Evolutionary conservation across 164 flowering plant species (phyloP).

Genomic region (Cinnamomum micranthum): DNA sequence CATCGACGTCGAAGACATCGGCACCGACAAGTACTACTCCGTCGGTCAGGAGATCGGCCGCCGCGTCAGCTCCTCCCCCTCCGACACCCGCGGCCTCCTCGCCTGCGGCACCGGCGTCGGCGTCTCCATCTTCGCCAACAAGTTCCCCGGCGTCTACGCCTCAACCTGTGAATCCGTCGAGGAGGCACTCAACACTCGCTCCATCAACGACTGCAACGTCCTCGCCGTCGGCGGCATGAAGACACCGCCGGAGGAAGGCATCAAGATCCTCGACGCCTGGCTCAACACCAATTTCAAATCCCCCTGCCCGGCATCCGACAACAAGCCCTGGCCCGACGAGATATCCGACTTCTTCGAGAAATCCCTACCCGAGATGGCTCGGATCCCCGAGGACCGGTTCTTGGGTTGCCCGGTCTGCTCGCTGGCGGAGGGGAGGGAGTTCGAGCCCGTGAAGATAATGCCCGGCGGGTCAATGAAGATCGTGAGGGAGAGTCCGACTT

Average conservation of each 20-base stretch:
- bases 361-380: conserved; percentile 58
- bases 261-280: conserved; percentile 60
- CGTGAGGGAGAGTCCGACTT: conserved; percentile 76
- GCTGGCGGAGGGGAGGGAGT: conserved; percentile 47
- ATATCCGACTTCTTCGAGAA: conserved; percentile 47
- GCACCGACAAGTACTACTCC: conserved; percentile 82
- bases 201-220: conserved; percentile 90
- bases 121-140: conserved; percentile 91
- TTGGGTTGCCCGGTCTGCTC: conserved; percentile 51
- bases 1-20: conserved; percentile 84
- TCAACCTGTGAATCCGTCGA: conserved; percentile 59
- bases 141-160: conserved; percentile 82
- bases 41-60: conserved; percentile 74
- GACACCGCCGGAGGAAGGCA: conserved; percentile 53
- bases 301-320: conserved; percentile 76
- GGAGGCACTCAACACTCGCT: conserved; percentile 72
- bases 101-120: conserved; percentile 96
- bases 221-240: conserved; percentile 79
- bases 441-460: conserved; percentile 57
- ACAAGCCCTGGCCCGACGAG: conserved; percentile 62
- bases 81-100: conserved; percentile 72
- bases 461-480: conserved; percentile 92
- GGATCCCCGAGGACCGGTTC: conserved; percentile 22
- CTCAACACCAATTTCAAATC: conserved; percentile 80
- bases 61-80: conserved; percentile 43